A percentile compares a stretch with the other conserved stretches of the same genome.
Evolutionary conservation across 345 rosid species (phyloP).

Genomic region (Citrus maxima): DNA sequence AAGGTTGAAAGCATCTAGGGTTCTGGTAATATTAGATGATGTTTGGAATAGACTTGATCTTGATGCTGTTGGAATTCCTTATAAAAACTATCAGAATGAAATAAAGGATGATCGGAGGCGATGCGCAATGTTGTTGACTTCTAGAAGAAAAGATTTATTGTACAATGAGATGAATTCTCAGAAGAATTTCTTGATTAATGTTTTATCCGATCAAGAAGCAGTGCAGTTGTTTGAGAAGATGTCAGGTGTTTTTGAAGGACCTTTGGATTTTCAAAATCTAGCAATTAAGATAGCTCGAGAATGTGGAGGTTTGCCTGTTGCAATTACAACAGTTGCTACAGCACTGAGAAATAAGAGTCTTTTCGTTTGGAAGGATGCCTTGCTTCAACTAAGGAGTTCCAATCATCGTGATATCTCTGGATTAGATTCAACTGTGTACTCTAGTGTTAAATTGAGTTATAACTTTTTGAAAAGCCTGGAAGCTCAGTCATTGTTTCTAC

Average conservation of each 20-base stretch:
- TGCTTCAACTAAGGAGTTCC: too few species aligned
- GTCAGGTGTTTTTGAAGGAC: neutral
- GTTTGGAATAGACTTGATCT: neutral
- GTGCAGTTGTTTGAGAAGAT: neutral
- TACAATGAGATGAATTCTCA: conserved; percentile 6
- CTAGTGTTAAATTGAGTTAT: too few species aligned
- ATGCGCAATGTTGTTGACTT: conserved; percentile 26
- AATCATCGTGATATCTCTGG: neutral
- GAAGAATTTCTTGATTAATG: neutral
- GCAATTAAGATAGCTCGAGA: neutral
- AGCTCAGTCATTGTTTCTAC: too few species aligned
- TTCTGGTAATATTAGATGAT: neutral
- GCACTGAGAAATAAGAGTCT: neutral
- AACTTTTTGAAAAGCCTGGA: too few species aligned
- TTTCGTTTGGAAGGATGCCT: too few species aligned
- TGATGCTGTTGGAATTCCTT: neutral
- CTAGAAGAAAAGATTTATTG: conserved; percentile 13
- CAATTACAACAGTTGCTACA: neutral
- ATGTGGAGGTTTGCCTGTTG: conserved; percentile 21
- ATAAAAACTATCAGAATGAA: neutral
- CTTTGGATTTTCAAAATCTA: neutral
- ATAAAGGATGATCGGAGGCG: neutral
- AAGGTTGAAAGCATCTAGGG: neutral
- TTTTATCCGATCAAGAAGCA: conserved; percentile 12
- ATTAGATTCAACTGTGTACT: neutral